Conservation (phyloP, 2,329 filamentous ascomycete species). For the Cyphellophora europaea region DNA sequence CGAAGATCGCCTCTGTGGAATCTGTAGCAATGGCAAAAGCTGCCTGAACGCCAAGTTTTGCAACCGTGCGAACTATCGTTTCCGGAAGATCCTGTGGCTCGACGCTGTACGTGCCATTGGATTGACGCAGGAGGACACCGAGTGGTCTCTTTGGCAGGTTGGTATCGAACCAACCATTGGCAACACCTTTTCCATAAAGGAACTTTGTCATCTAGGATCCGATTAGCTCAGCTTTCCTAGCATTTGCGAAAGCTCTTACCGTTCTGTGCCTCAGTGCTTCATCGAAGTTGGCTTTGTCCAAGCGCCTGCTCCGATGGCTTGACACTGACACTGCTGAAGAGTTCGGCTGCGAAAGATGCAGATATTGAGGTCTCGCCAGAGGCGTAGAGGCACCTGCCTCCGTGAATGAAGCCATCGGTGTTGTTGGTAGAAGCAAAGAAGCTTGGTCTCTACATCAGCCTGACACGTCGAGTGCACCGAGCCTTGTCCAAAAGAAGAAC, state of each 20-base stretch:
- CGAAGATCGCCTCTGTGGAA: conserved; percentile 11
- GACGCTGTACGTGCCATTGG: conserved; percentile 32
- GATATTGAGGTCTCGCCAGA: conserved; percentile 9
- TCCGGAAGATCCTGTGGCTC: conserved; percentile 31
- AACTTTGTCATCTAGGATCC: conserved; percentile 21
- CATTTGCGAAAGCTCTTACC: conserved; percentile 14
- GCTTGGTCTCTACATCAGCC: conserved; percentile 8
- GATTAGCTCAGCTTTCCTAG: conserved; percentile 10
- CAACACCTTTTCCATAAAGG: conserved; percentile 20
- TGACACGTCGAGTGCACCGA: conserved; percentile 8
- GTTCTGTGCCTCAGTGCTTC: conserved; percentile 20
- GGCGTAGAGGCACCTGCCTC: conserved; percentile 8
- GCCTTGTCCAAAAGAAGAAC: conserved; percentile 8
- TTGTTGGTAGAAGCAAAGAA: conserved; percentile 15
- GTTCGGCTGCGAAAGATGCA: conserved; percentile 11
- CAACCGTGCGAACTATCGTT: conserved; percentile 32
- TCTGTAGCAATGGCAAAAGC: conserved; percentile 38
- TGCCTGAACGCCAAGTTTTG: conserved; percentile 36
- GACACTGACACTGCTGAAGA: conserved; percentile 13
- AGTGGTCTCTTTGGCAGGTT: conserved; percentile 10
- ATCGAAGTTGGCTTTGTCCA: conserved; percentile 16
- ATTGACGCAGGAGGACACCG: conserved; percentile 30
- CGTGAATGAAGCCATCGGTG: conserved; percentile 6
- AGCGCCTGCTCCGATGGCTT: conserved; percentile 9
- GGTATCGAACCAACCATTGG: conserved; percentile 20